Base-by-base conservation (phyloP, 306 rosid species). In the Citrullus colocynthis region DNA sequence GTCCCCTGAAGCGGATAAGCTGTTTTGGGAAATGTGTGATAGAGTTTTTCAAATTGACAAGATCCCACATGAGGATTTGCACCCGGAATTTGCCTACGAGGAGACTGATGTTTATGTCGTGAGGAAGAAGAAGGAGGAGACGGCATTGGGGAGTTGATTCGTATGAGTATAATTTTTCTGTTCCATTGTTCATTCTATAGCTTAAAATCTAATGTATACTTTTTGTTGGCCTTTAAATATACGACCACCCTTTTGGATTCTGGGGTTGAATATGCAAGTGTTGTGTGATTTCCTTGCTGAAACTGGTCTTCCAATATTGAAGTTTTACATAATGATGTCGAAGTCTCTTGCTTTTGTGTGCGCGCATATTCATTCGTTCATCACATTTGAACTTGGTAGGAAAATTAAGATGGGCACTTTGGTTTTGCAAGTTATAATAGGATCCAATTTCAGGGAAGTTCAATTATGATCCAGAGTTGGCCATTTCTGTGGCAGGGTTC, bases 71-170 rank as follows among this genome's bases (percentile, higher is more conserved):
- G 83, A 83, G 11, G 87, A 94, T 69, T 80, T 94, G 21, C 97
- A 94, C 66, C 88, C 87, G 4, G 93, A 90, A 2, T 94, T 90
- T 62, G 95, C 97, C 0, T 91, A 85, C 21, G 97, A 94, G 82
- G 97, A 94, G 84, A 14, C 97, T 6, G 85, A 89, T 56, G 91
- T 94, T 28, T 94, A 49, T 80, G 14, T 91, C 1, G 62, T 93
- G 83, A 83, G 87, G 81, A 93, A 91, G 88, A 91, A 85, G 82
- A 88, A 85, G 52, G 75, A 78, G 45, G 56, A 69, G 1, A 44
- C 17, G 56, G 56, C 56, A 5, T 69, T n/a, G 56, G 18, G 37
- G 52, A 44, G n/a, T 42, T 69, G 37, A 69, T 69, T 39, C 7
- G 9, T 36, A 17, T 17, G 51, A 66, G 51, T 66, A 3, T 17